Base-by-base conservation (phyloP, 306 rosid genomes). In the Cicer judaicum region DNA sequence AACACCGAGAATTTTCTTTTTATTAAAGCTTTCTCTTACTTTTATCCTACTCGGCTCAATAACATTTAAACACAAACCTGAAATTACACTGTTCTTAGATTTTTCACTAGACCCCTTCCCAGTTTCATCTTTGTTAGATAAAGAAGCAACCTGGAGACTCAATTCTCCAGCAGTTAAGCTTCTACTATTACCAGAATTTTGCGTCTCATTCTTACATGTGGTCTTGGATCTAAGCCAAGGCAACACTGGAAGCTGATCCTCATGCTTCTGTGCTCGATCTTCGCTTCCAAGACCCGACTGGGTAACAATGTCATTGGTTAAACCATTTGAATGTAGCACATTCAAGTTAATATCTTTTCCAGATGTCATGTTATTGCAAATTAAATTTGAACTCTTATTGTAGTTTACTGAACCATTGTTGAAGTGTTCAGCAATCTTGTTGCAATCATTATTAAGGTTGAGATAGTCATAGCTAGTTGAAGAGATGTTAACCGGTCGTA, bases 181-280 rank as follows among this genome's bases (percentile, higher is more conserved):
- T 65, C 78, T 77, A 42, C 70, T 78, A 41, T 78, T 75, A 46
- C 79, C 79, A 46, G 75, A 52, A 76, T 79, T 84, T 65, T 74
- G 78, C 16, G 73, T 70, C 65, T 85, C 93, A 65, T 81, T 83
- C 83, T 81, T 85, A 73, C 84, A 78, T 71, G 80, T 50, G 62
- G 81, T 77, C 81, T 72, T 84, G 70, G 88, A 76, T 81, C 80
- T 80, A 52, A 90, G 89, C 98, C 96, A 91, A 14, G 96, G 97
- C 67, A 91, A 81, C 56, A 54, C 75, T 15, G 85, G 68, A 78
- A 82, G 88, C 80, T 84, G 84, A 78, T 88, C 88, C 84, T 68
- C 91, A 13, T 82, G 84, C 86, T 83, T 84, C 47, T 75, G 85
- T 72, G 84, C 90, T 62, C 79, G 79, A 66, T 82, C 83, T 56